Evolutionary conservation across 2,329 filamentous ascomycete species (phyloP).

Genomic region (Seiridium unicorne): DNA sequence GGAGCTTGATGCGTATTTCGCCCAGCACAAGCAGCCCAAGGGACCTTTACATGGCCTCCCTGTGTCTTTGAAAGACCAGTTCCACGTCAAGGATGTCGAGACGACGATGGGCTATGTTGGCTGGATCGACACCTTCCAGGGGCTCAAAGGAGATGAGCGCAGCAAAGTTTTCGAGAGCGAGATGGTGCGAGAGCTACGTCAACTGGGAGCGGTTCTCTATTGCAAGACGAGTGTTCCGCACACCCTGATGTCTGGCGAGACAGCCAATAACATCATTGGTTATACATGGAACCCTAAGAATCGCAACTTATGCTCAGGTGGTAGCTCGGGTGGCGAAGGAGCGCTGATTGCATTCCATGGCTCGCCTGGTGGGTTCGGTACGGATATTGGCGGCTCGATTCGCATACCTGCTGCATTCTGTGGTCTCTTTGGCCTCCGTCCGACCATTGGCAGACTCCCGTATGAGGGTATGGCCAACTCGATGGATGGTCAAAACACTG

Average conservation of each 20-base stretch:
- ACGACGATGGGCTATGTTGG: constrained; percentile 22
- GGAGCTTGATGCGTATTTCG: constrained; percentile 1
- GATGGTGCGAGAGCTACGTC: constrained; percentile 9
- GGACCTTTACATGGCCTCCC: constrained; percentile 21
- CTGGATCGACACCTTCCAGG: constrained; percentile 11
- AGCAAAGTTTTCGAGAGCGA: constrained; percentile 1
- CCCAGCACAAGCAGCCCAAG: not conserved
- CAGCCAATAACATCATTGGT: constrained; percentile 36
- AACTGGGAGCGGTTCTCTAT: constrained; percentile 14
- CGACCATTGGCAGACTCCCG: constrained; percentile 27
- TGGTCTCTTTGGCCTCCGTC: constrained; percentile 27
- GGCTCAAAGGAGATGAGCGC: not conserved
- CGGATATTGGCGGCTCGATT: constrained; percentile 30
- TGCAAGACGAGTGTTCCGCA: constrained; percentile 30
- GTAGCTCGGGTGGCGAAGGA: constrained; percentile 42
- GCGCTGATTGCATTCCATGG: constrained; percentile 32
- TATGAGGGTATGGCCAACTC: constrained; percentile 31
- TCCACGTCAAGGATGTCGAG: constrained; percentile 20
- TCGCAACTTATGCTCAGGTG: constrained; percentile 35
- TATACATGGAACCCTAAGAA: constrained; percentile 38
- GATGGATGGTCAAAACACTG: constrained; percentile 32
- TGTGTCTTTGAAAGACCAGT: constrained; percentile 24
- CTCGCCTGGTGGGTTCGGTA: constrained; percentile 31
- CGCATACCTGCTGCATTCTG: constrained; percentile 30
- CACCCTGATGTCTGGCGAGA: constrained; percentile 8